Conservation (phyloP, 345 rosid genomes). For the Viola odorata region DNA sequence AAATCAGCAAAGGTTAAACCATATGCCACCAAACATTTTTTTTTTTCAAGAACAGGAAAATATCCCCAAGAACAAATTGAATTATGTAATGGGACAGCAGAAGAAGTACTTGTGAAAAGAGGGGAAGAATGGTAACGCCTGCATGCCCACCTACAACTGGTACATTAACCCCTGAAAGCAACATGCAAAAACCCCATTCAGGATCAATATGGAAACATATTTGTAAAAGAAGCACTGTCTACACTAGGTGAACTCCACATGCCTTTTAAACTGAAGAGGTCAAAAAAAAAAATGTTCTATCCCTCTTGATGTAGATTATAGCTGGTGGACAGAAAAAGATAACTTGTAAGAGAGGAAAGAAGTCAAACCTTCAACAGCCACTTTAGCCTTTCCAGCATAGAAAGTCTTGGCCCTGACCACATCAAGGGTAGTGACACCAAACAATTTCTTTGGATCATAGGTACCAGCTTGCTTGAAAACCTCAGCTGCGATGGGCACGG, state of each 20-base stretch:
- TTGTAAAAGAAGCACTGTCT: background rate
- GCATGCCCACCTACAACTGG: conserved; percentile 92
- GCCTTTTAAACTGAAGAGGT: too few species aligned
- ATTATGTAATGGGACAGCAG: background rate
- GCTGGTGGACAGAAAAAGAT: too few species aligned
- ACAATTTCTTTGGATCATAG: conserved; percentile 56
- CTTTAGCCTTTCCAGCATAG: conserved; percentile 68
- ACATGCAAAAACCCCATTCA: background rate
- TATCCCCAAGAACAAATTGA: too few species aligned
- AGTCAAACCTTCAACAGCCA: conserved; percentile 53
- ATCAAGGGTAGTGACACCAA: conserved; percentile 84
- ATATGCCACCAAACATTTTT: background rate
- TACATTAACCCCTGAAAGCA: conserved; percentile 57
- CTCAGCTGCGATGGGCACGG: conserved; percentile 74
- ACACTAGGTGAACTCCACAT: background rate
- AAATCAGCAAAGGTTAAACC: background rate
- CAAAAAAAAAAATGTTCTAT: too few species aligned
- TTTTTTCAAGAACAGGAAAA: background rate
- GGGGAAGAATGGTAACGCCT: conserved; percentile 73
- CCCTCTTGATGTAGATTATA: too few species aligned
- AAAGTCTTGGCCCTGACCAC: conserved; percentile 81
- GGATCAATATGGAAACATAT: background rate
- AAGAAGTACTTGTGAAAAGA: conserved; percentile 63
- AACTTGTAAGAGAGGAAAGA: background rate
- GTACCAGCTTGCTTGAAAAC: conserved; percentile 75